Evolutionary conservation across 2,329 filamentous ascomycete genomes (phyloP).

Genomic region (Sporothrix sp.): DNA sequence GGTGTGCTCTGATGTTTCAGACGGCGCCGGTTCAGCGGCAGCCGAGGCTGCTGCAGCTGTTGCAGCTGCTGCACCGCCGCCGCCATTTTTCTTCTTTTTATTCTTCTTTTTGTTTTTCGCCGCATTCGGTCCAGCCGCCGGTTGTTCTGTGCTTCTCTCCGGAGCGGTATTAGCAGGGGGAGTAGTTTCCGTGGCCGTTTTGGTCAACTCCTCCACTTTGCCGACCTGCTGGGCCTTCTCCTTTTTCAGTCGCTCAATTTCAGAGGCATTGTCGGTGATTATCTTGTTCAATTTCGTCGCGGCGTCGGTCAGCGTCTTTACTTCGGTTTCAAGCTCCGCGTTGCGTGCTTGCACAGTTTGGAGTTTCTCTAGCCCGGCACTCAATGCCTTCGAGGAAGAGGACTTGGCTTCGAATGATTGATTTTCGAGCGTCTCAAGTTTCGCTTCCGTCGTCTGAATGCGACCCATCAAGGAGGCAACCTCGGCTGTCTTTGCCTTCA

Average conservation of each 20-base stretch:
- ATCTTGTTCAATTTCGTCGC: conserved; percentile 35
- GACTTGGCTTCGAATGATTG: conserved; percentile 26
- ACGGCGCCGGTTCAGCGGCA: conserved; percentile 27
- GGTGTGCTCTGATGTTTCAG: conserved; percentile 20
- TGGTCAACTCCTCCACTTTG: conserved; percentile 10
- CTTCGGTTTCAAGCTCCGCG: conserved; percentile 32
- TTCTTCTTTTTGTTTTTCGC: conserved; percentile 83
- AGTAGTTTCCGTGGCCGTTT: background rate
- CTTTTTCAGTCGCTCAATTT: conserved; percentile 32
- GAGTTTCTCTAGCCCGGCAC: conserved; percentile 25
- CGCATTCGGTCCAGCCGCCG: conserved; percentile 8
- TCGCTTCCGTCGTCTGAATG: conserved; percentile 33
- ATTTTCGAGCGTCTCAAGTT: conserved; percentile 36
- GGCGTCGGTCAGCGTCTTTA: conserved; percentile 28
- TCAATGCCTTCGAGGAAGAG: conserved; percentile 25
- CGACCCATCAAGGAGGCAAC: conserved; percentile 41
- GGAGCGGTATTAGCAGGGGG: conserved; percentile 10
- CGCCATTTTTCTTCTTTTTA: conserved; percentile 60
- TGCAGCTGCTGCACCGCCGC: conserved; percentile 30
- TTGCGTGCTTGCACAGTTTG: conserved; percentile 27
- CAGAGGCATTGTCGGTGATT: conserved; percentile 35
- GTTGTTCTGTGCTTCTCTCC: conserved; percentile 11
- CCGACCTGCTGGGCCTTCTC: conserved; percentile 11
- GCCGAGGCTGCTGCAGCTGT: conserved; percentile 24
- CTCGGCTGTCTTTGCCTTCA: conserved; percentile 39